Percentiles rank a stretch among this genome's conserved stretches.
phyloP scores from a whole-genome alignment of 2,329 filamentous ascomycete genomes.

The Fusarium multiceps region DNA sequence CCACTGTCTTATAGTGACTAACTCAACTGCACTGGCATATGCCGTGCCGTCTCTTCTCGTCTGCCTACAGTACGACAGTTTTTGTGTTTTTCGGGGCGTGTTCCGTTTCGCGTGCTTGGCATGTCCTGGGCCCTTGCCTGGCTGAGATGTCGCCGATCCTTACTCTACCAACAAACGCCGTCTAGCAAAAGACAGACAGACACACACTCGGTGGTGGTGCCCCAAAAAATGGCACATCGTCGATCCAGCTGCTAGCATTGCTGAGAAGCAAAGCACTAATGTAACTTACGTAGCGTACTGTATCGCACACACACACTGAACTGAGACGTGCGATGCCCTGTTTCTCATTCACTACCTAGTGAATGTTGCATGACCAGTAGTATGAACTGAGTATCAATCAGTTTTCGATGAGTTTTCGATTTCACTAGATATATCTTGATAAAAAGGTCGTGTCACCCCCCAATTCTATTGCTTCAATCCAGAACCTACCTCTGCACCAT shows the following conservation, averaged over 20 bases:
- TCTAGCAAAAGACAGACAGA: constrained; percentile 14
- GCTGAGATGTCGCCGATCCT: constrained; percentile 25
- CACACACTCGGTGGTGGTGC: constrained; percentile 14
- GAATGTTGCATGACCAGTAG: not conserved
- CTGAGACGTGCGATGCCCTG: constrained; percentile 24
- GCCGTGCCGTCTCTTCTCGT: not conserved
- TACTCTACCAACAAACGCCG: constrained; percentile 24
- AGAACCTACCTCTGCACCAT: constrained; percentile 15
- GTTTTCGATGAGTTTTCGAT: not conserved
- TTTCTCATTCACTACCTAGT: constrained; percentile 1
- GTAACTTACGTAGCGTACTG: constrained; percentile 20
- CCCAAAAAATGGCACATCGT: constrained; percentile 18
- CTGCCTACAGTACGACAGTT: not conserved
- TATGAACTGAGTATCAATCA: not conserved
- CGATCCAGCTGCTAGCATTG: constrained; percentile 23
- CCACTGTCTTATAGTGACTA: not conserved
- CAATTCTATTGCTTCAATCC: not conserved
- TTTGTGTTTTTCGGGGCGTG: not conserved
- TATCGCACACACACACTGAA: constrained; percentile 2
- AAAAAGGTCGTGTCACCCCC: constrained; percentile 22
- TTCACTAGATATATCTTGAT: constrained; percentile 10
- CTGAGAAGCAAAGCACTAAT: not conserved
- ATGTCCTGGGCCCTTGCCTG: constrained; percentile 8
- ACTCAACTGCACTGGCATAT: constrained; percentile 2
- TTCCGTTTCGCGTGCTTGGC: constrained; percentile 27